These are phyloP conservation scores for Blastomyces gilchristii DNA, from an alignment of 2,329 filamentous ascomycete species.

Conservation along the genomic window DNA sequence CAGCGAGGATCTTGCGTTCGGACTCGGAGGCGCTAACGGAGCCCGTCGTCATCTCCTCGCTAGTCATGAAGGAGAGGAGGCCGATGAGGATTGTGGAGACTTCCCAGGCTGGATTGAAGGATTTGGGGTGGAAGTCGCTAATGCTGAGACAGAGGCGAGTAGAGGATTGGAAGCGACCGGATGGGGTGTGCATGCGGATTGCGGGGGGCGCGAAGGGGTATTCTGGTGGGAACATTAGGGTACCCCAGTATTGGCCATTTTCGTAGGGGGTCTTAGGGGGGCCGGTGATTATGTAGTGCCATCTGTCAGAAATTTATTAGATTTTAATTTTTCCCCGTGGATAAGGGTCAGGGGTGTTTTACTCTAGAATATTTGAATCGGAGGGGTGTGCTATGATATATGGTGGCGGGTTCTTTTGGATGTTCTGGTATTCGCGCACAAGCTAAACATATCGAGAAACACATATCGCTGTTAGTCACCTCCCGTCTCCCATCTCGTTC, in stretches of 20 bases:
- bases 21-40: constrained; percentile 65
- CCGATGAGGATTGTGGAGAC: constrained; percentile 94
- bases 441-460: constrained; percentile 32
- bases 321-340: background rate
- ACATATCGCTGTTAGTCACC: constrained; percentile 6
- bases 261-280: constrained; percentile 91
- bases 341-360: constrained; percentile 22
- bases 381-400: constrained; percentile 85
- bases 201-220: constrained; percentile 96
- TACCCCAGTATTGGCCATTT: constrained; percentile 96
- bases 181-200: constrained; percentile 98
- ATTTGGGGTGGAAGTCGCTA: constrained; percentile 94
- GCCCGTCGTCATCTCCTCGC: constrained; percentile 96
- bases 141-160: constrained; percentile 90
- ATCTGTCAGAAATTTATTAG: constrained; percentile 41
- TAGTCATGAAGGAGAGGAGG: constrained; percentile 93
- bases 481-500: background rate
- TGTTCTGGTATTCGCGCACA: constrained; percentile 54
- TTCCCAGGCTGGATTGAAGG: constrained; percentile 97
- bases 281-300: constrained; percentile 93
- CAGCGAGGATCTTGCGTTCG: constrained; percentile 69
- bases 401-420: constrained; percentile 67
- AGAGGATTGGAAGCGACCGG: constrained; percentile 86
- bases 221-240: constrained; percentile 85
- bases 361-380: constrained; percentile 86